A percentile compares a stretch with the other conserved stretches of the same genome.
These are phyloP conservation scores for Aspergillus pseudoterreus DNA, from an alignment of 2,329 filamentous ascomycete genomes.

Conservation along the genomic window DNA sequence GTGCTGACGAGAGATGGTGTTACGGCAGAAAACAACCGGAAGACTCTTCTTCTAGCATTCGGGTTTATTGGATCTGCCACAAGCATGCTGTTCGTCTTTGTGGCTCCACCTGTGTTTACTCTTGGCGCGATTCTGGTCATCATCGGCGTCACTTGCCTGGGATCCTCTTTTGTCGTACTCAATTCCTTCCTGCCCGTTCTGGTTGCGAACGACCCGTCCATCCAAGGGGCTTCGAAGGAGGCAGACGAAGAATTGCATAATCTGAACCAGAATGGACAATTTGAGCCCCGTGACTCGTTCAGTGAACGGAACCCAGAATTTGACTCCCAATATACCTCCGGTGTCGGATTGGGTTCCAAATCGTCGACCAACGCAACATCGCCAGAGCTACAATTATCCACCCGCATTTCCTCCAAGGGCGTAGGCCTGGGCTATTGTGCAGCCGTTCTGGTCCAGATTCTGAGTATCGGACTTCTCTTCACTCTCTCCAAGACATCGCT, in stretches of 20 bases:
- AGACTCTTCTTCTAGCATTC: constrained; percentile 75
- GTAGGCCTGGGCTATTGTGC: constrained; percentile 87
- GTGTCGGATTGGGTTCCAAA: constrained; percentile 5
- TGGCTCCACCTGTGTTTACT: constrained; percentile 71
- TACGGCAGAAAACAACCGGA: constrained; percentile 55
- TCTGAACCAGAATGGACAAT: constrained; percentile 15
- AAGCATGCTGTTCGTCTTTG: constrained; percentile 82
- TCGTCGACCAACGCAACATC: constrained; percentile 28
- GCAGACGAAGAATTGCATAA: constrained; percentile 23
- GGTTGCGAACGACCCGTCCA: constrained; percentile 70
- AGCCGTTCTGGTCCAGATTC: constrained; percentile 74
- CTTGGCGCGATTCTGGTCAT: constrained; percentile 77
- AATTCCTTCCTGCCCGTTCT: constrained; percentile 89
- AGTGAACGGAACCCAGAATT: constrained; percentile 21
- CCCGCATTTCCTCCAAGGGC: constrained; percentile 80
- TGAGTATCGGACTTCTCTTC: constrained; percentile 72
- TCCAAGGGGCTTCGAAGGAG: constrained; percentile 28
- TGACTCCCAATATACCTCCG: constrained; percentile 9
- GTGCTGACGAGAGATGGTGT: background rate
- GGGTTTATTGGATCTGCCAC: constrained; percentile 72
- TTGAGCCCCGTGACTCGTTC: constrained; percentile 6
- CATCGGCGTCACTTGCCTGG: constrained; percentile 82
- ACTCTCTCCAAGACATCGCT: constrained; percentile 35
- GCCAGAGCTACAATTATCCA: constrained; percentile 73
- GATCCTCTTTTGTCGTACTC: constrained; percentile 83